These are phyloP conservation scores for Ceratobasidium sp. DNA, from an alignment of 1,284 basidiomycete genomes.

Conservation along the genomic window DNA sequence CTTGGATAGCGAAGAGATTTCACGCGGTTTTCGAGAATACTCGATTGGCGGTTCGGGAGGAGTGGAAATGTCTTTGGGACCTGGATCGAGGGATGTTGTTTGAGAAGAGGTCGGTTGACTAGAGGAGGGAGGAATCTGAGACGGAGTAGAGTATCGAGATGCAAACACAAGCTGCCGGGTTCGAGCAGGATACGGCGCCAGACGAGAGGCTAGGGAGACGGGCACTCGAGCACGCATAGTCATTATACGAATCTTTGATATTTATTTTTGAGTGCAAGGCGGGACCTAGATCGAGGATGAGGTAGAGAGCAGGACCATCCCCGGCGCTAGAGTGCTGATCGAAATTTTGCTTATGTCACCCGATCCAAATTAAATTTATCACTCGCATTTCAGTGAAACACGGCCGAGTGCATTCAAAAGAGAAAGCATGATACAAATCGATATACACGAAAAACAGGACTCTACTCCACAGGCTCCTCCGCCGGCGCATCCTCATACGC, in stretches of 20 bases:
- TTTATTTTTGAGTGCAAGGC: neutral
- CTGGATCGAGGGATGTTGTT: neutral
- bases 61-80: neutral
- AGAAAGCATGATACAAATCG: constrained; percentile 7
- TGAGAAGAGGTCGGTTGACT: neutral
- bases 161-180: neutral
- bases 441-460: constrained; percentile 17
- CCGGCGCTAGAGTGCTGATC: neutral
- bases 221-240: neutral
- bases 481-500: constrained; percentile 31
- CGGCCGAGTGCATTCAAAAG: constrained; percentile 11
- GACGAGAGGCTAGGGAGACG: neutral
- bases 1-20: constrained; percentile 20
- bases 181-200: neutral
- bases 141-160: constrained; percentile 2
- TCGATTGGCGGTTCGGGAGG: constrained; percentile 29
- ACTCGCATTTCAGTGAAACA: neutral
- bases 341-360: constrained; percentile 28
- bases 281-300: neutral
- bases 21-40: constrained; percentile 20
- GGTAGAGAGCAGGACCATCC: neutral
- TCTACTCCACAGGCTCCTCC: constrained; percentile 2
- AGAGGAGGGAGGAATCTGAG: neutral
- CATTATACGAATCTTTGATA: neutral
- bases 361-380: neutral